Evolutionary conservation across 2,329 filamentous ascomycete species (phyloP), one percentile per base, ranked within the genome.

Genomic region (Penicillium italicum): DNA sequence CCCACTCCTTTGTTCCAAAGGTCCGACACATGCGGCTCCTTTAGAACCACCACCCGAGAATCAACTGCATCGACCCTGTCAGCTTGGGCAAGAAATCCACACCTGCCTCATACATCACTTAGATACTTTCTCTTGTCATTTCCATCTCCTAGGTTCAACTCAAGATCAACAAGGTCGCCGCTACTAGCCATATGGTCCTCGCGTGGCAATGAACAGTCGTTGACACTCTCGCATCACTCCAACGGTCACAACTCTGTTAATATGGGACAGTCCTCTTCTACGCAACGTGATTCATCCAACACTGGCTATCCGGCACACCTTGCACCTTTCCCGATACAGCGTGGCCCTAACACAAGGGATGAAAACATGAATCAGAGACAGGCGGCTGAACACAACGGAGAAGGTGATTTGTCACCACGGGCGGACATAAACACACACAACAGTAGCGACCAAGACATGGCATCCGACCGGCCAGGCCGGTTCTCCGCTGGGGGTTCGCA

Each of bases 221-320:
- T 69, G 65, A 68, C 56, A 57, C 57, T 53, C 59, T 57, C 51
- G 62, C 55, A 42, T 61, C 52, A 49, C 34, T 59, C 55, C 57
- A 50, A 46, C 54, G 53, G 42, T 57, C 57, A 46, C 43, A 46
- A 59, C 46, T 50, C 48, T 63, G 65, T 62, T 73, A 72, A 69
- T 73, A 77, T 77, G 74, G 74, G 74, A 68, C 74, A 76, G 65
- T 70, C 69, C 61, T 73, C 72, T 43, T 77, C 74, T 43, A 73
- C 72, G 31, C 73, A 74, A 65, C 67, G 72, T 68, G 63, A 72
- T 60, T 61, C 64, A 53, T 65, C 66, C 51, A 67, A 70, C 55
- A 66, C 59, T 55, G 65, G 59, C 51, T 60, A 60, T 44, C 52
- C 62, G 55, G 63, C 66, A 54, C 56, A 62, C 50, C 56, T 56